Evolutionary conservation across 2,329 filamentous ascomycete genomes (phyloP).

Genomic region (Aspergillus arachidicola): DNA sequence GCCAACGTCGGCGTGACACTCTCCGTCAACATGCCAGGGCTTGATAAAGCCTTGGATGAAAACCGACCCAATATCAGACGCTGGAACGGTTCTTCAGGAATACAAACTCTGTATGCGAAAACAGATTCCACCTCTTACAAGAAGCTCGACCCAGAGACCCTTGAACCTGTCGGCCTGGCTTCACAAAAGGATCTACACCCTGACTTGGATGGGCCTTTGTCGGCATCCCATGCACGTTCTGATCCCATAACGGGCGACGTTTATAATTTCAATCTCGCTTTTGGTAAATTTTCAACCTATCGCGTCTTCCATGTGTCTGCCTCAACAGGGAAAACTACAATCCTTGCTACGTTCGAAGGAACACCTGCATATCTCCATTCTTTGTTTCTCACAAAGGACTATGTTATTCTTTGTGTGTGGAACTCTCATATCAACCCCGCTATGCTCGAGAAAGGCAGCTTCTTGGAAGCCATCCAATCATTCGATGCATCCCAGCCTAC

Average conservation of each 20-base stretch:
- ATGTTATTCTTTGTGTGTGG: slow-evolving; percentile 74
- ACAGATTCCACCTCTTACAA: slow-evolving; percentile 62
- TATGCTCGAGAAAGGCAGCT: slow-evolving; percentile 10
- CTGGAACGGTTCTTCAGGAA: slow-evolving; percentile 37
- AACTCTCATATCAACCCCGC: slow-evolving; percentile 62
- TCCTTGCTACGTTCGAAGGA: slow-evolving; percentile 67
- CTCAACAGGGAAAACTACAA: slow-evolving; percentile 65
- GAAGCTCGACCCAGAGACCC: slow-evolving; percentile 67
- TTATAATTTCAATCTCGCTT: slow-evolving; percentile 79
- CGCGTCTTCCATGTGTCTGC: slow-evolving; percentile 69
- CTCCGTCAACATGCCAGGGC: slow-evolving; percentile 64
- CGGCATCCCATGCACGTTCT: slow-evolving; percentile 70
- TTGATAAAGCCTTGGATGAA: slow-evolving; percentile 29
- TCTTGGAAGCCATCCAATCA: slow-evolving; percentile 67
- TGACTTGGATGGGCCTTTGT: slow-evolving; percentile 66
- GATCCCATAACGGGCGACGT: slow-evolving; percentile 74
- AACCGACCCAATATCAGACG: slow-evolving; percentile 26
- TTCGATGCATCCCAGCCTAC: slow-evolving; percentile 62
- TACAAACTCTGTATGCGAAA: slow-evolving; percentile 60
- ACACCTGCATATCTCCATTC: slow-evolving; percentile 79
- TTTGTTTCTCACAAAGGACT: slow-evolving; percentile 71
- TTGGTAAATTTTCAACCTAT: slow-evolving; percentile 62
- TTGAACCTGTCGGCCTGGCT: slow-evolving; percentile 71
- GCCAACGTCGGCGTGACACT: slow-evolving; percentile 68
- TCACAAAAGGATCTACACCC: slow-evolving; percentile 66